Evolutionary conservation across 331 rosid species (phyloP), one percentile per base, ranked within the genome.

Genomic region (Pyracantha coccinea): DNA sequence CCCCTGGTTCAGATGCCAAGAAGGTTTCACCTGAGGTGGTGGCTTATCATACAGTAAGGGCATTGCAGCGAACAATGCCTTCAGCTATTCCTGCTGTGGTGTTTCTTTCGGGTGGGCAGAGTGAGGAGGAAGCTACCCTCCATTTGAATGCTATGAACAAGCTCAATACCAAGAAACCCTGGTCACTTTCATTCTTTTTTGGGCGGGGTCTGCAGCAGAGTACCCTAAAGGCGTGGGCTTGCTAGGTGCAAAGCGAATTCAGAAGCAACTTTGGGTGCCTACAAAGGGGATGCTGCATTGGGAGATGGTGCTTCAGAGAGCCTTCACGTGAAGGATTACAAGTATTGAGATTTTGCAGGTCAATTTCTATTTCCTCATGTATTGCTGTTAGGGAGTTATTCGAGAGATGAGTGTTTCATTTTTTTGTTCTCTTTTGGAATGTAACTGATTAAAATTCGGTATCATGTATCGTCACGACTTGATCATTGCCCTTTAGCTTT

Each of bases 81-180:
- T 75, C 96, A 0, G 97, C 97, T 5, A 94, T 91, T 32, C 97
- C 97, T 0, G 98, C 97, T 4, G 78, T 91, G 2, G 93, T 93
- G 14, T 93, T 93, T 89, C 81, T 91, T 79, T 93, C 98, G 1
- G 98, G 98, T 3, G 98, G 98, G 57, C 98, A 93, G 86, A 91
- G 98, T 38, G 96, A 93, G 87, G 97, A 93, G 86, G 87, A 93
- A 77, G 97, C 98, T 6, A 88, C 96, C 47, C 59, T 84, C 24
- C 89, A 91, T 83, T 92, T 93, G 27, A 88, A 93, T 53, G 96
- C 98, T 69, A 93, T 89, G 91, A 93, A 93, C 92, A 75, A 80
- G 72, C 72, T 80, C 14, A 80, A 93, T 80, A 86, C 85, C 10
- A 91, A 89, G 92, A 93, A 91, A 85, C 98, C 98, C 13, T 89